Base-by-base conservation (phyloP, 495 filamentous ascomycete genomes). In the Aspergillus nidulans region DNA sequence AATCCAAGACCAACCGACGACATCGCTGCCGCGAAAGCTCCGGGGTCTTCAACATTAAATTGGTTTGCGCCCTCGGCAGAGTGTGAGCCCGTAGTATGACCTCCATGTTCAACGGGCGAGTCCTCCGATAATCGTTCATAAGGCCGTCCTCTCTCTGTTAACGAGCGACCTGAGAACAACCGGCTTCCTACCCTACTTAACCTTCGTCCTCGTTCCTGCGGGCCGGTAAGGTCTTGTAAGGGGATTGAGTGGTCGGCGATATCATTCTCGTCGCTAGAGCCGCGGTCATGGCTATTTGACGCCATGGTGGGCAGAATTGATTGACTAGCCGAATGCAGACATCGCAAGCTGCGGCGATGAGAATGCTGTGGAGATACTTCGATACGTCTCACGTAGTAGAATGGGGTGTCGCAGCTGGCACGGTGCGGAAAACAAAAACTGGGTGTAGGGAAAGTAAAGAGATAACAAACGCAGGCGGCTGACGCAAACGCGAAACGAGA, bases 231-330 rank as follows among this genome's bases (percentile, higher is more conserved):
- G 68, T 95, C 85, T 67, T 87, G 87, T 45, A 97, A 76, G 44
- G 92, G 90, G 70, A 96, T 95, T 39, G 86, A 87, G 56, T 90
- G 86, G 46, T 80, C 72, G 28, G 81, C 68, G 36, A 79, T 58
- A 54, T 75, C 63, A 25, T 70, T 64, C 49, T 75, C 72, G 58
- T 76, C 61, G 55, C 68, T 64, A 57, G 77, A 69, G 58, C 74
- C 70, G 64, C 77, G 69, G 58, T 71, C 74, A 30, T 73, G 72
- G 64, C 74, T 77, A 69, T 79, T 74, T 47, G 81, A 80, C 70
- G 83, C 81, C 85, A 88, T 88, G 68, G 71, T 73, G 58, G 70
- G 75, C 74, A 66, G 38, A 43, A 55, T 65, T 50, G 59, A 63
- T 53, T 52, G 39, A 62, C 67, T 75, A 76, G 60, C 65, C 68